Evolutionary conservation across 129 eudicot genomes (phyloP).

Genomic region (Calendula officinalis): DNA sequence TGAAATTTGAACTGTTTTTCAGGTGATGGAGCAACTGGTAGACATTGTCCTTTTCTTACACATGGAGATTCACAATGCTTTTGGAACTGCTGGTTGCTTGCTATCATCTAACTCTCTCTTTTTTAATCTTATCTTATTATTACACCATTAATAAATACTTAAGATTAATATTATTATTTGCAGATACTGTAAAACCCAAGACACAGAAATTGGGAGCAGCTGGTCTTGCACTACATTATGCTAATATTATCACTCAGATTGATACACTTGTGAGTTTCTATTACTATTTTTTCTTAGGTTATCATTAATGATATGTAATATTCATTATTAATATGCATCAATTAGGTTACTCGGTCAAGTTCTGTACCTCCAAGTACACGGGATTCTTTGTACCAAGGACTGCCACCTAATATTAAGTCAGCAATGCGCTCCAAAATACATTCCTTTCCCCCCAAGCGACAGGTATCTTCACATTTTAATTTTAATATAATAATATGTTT

Average conservation of each 20-base stretch:
- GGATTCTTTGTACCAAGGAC: constrained; percentile 90
- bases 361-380: constrained; percentile 92
- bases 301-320: neutral
- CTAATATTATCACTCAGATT: constrained; percentile 83
- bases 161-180: neutral
- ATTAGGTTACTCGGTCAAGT: constrained; percentile 82
- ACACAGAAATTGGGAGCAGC: constrained; percentile 80
- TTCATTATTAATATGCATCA: neutral
- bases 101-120: too few relatives aligned
- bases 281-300: neutral
- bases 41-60: constrained; percentile 89
- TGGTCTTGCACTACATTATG: constrained; percentile 97
- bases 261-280: constrained; percentile 77
- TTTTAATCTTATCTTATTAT: neutral
- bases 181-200: constrained; percentile 60
- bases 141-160: too few relatives aligned
- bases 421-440: constrained; percentile 76
- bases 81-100: constrained; percentile 66
- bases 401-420: constrained; percentile 79
- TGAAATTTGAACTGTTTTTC: constrained; percentile 17
- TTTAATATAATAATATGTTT: neutral
- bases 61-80: constrained; percentile 86
- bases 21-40: constrained; percentile 99
- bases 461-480: constrained; percentile 49
- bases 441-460: constrained; percentile 69